phyloP scores from a whole-genome alignment of 2,329 filamentous ascomycete genomes.

The Penicillium freii region DNA sequence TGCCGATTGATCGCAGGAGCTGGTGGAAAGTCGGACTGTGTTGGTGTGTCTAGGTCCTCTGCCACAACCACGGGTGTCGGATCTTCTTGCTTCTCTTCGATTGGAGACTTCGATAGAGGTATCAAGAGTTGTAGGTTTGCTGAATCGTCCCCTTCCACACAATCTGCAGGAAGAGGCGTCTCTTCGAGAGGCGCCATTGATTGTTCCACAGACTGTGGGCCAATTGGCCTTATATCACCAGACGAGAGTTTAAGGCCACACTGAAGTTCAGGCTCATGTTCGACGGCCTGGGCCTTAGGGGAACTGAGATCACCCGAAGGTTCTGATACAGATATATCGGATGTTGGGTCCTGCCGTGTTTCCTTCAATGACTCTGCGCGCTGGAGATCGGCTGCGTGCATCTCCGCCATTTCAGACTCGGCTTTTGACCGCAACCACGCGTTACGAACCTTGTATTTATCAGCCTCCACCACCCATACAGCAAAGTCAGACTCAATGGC shows the following conservation, averaged over 20 bases:
- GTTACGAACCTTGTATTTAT: conserved; percentile 68
- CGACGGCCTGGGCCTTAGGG: neutral
- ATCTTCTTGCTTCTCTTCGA: neutral
- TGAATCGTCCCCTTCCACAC: neutral
- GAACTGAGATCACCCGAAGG: neutral
- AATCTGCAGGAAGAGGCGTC: neutral
- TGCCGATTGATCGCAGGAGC: neutral
- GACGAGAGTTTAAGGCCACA: neutral
- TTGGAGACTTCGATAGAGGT: neutral
- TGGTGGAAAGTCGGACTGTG: conserved; percentile 10
- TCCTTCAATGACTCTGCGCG: neutral
- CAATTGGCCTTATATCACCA: neutral
- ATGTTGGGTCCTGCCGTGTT: neutral
- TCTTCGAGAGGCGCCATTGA: neutral
- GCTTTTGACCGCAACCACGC: conserved; percentile 47
- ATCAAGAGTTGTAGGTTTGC: neutral
- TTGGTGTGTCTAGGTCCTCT: conserved; percentile 18
- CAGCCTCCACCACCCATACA: conserved; percentile 76
- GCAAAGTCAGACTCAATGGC: conserved; percentile 72
- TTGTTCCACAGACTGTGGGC: neutral
- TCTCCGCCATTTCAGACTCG: conserved; percentile 6
- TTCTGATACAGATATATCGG: neutral
- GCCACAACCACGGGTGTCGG: neutral
- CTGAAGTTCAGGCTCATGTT: neutral
- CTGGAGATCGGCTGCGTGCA: neutral